These are phyloP conservation scores for Passalora sequoiae DNA, from an alignment of 2,329 filamentous ascomycete species.

Conservation along the genomic window DNA sequence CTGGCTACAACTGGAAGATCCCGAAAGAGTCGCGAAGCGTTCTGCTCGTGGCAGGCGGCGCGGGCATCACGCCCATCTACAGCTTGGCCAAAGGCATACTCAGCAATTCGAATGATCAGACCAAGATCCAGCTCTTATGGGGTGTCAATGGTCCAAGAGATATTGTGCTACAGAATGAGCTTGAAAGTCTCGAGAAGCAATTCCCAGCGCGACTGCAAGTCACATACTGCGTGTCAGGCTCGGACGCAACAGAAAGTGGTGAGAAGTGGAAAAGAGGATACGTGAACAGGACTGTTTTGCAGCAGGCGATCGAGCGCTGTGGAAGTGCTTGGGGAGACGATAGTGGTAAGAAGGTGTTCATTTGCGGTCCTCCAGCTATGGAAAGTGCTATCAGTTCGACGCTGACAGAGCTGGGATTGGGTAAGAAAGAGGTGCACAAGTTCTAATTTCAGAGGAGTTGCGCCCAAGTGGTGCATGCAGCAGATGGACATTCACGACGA, in stretches of 20 bases:
- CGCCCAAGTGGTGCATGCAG: no score
- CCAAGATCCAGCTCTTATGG: constrained; percentile 60
- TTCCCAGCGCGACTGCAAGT: constrained; percentile 54
- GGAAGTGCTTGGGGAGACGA: constrained; percentile 28
- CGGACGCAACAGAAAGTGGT: constrained; percentile 34
- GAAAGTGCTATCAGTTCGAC: constrained; percentile 55
- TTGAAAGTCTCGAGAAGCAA: constrained; percentile 47
- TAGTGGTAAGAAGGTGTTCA: constrained; percentile 55
- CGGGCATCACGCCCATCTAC: constrained; percentile 65
- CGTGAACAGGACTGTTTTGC: constrained; percentile 54
- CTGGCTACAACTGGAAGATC: constrained; percentile 30
- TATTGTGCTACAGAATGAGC: constrained; percentile 53
- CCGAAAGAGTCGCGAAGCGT: constrained; percentile 34
- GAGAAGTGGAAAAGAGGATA: constrained; percentile 48
- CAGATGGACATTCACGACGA: no score
- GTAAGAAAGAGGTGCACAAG: constrained; percentile 51
- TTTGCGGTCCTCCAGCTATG: constrained; percentile 66
- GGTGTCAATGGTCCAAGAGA: constrained; percentile 63
- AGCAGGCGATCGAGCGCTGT: constrained; percentile 44
- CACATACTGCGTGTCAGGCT: constrained; percentile 54
- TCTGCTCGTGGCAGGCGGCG: constrained; percentile 65
- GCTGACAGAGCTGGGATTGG: constrained; percentile 54
- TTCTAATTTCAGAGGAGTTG: no score
- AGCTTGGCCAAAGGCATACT: constrained; percentile 29
- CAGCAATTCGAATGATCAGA: constrained; percentile 55